Evolutionary conservation across 2,329 filamentous ascomycete species (phyloP).

Genomic region (Cryphonectria carpinicola): DNA sequence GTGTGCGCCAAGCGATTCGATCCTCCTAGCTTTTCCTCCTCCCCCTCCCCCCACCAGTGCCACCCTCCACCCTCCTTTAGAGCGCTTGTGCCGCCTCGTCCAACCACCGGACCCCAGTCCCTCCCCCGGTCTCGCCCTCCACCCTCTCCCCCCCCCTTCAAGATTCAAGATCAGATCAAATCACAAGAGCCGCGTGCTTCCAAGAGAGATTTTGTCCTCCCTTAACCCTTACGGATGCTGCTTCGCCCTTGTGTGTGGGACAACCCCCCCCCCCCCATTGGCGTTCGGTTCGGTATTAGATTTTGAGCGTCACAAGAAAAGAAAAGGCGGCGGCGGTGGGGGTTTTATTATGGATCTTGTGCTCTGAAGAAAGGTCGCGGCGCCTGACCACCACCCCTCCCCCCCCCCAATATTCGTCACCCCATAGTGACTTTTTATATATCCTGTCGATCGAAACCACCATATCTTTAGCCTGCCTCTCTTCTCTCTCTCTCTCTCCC

Average conservation of each 20-base stretch:
- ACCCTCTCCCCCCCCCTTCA: background rate
- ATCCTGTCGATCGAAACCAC: background rate
- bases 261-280: background rate
- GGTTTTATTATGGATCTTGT: conserved; percentile 23
- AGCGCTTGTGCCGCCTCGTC: conserved; percentile 14
- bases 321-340: background rate
- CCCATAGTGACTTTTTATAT: conserved; percentile 9
- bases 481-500: background rate
- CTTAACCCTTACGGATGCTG: background rate
- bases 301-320: background rate
- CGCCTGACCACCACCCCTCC: conserved; percentile 21
- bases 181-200: background rate
- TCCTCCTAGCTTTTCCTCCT: background rate
- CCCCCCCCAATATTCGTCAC: conserved; percentile 10
- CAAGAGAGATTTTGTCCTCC: background rate
- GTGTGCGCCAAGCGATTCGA: conserved; percentile 1
- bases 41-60: too few species aligned
- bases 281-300: background rate
- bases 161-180: conserved; percentile 1
- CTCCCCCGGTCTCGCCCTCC: background rate
- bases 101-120: background rate
- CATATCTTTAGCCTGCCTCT: background rate
- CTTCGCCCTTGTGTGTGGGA: background rate
- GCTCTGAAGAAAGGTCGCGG: conserved; percentile 18
- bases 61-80: background rate